Evolutionary conservation across 176 grass and related monocot species (phyloP).

Genomic region (Rhynchospora breviuscula): DNA sequence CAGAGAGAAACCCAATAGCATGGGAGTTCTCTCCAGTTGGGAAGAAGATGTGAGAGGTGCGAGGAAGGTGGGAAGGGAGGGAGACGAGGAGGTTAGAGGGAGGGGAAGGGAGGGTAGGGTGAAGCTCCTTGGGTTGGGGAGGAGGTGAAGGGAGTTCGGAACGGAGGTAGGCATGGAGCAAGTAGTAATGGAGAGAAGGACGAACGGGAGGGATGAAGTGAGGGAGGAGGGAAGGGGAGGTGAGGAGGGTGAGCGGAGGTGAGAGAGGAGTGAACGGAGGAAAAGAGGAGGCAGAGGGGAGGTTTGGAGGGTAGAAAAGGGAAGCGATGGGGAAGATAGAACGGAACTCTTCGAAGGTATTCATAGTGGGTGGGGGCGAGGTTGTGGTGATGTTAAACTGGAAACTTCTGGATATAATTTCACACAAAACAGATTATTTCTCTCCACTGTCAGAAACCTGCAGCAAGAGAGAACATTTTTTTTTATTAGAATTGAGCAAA

Average conservation of each 20-base stretch:
- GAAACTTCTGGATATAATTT: constrained; percentile 73
- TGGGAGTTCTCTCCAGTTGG: constrained; percentile 38
- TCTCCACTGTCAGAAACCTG: constrained; percentile 91
- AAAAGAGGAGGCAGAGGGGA: constrained; percentile 29
- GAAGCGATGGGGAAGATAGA: constrained; percentile 35
- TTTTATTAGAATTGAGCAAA: constrained; percentile 16
- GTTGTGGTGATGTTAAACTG: constrained; percentile 20
- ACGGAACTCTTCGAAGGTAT: constrained; percentile 46
- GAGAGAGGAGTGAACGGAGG: constrained; percentile 27
- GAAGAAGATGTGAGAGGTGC: constrained; percentile 28
- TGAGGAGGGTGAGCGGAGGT: constrained; percentile 10
- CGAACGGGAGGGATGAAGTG: no score
- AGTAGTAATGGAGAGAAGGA: no score
- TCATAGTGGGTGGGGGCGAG: constrained; percentile 20
- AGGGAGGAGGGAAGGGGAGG: constrained; percentile 39
- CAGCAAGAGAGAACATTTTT: neutral
- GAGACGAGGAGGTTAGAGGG: constrained; percentile 9
- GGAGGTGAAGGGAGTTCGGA: no score
- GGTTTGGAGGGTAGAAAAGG: constrained; percentile 43
- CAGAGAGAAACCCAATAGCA: constrained; percentile 22
- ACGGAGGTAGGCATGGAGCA: no score
- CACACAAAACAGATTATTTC: constrained; percentile 73
- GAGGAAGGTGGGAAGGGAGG: constrained; percentile 1
- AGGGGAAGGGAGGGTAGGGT: neutral
- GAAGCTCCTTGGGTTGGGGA: constrained; percentile 21